phyloP scores from a whole-genome alignment of 768 basidiomycete genomes.

The Lentinula detonsa region DNA sequence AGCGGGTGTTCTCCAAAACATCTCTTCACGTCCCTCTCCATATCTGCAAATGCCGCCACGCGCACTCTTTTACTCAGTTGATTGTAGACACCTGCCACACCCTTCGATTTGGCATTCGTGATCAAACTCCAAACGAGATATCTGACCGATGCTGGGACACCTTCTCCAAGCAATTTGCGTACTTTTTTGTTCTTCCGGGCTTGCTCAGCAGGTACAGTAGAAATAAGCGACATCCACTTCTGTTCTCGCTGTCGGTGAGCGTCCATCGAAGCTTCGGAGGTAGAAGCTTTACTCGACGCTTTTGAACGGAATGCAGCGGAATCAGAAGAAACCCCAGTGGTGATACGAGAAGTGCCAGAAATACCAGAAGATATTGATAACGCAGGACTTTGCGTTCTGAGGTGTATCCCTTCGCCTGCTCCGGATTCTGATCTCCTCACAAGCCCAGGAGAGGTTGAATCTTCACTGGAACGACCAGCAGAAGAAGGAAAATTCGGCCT shows the following conservation, averaged over 20 bases:
- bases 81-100: conserved; percentile 62
- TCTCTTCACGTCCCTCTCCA: conserved; percentile 51
- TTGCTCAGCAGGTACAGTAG: conserved; percentile 49
- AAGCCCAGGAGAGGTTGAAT: conserved; percentile 38
- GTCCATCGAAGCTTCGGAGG: conserved; percentile 38
- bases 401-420: neutral
- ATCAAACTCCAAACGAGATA: conserved; percentile 82
- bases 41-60: conserved; percentile 42
- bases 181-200: conserved; percentile 78
- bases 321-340: conserved; percentile 21
- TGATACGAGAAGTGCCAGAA: conserved; percentile 11
- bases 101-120: conserved; percentile 68
- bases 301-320: conserved; percentile 12
- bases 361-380: conserved; percentile 31
- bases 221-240: conserved; percentile 68
- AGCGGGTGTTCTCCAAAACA: conserved; percentile 57
- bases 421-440: conserved; percentile 23
- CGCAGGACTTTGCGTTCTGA: conserved; percentile 37
- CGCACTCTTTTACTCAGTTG: conserved; percentile 52
- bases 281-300: conserved; percentile 13
- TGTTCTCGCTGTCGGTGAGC: conserved; percentile 73
- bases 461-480: conserved; percentile 46
- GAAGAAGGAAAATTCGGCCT: conserved; percentile 44
- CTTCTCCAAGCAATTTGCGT: conserved; percentile 65
- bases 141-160: conserved; percentile 77